These are phyloP conservation scores for Cucumis melo DNA, from an alignment of 306 rosid genomes.

Conservation along the genomic window DNA sequence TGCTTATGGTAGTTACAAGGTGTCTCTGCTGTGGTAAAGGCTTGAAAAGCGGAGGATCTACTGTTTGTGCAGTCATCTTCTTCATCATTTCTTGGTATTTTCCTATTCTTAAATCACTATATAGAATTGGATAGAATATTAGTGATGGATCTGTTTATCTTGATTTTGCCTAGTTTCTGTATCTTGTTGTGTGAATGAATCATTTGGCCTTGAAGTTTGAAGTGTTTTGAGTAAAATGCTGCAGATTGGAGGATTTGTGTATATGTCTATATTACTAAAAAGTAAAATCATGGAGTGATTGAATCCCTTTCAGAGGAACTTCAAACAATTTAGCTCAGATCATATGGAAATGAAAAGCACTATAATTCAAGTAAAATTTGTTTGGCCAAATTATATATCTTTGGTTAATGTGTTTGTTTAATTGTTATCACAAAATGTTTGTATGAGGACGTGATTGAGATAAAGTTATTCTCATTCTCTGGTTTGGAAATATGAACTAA, in stretches of 20 bases:
- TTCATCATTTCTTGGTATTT: slow-evolving; percentile 66
- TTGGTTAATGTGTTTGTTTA: neutral
- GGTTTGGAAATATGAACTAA: neutral
- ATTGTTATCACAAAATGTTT: neutral
- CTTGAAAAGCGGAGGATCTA: slow-evolving; percentile 42
- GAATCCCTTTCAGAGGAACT: neutral
- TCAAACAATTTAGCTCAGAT: neutral
- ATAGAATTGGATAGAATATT: neutral
- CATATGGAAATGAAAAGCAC: neutral
- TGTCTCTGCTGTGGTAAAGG: slow-evolving; percentile 93
- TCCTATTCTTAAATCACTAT: neutral
- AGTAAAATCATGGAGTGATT: no score
- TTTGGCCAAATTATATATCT: neutral
- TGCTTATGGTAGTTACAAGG: slow-evolving; percentile 58
- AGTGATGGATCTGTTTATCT: neutral
- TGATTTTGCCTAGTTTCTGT: neutral
- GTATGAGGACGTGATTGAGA: neutral
- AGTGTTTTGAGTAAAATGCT: neutral
- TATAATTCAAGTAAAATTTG: neutral
- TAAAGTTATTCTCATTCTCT: neutral
- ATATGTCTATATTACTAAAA: no score
- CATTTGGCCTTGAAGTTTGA: neutral
- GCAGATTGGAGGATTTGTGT: neutral
- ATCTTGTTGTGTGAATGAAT: neutral
- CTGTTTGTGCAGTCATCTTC: slow-evolving; percentile 53